Base-by-base conservation (phyloP, 192 early-diverging fungal species). In the Phycomyces blakesleeanus region DNA sequence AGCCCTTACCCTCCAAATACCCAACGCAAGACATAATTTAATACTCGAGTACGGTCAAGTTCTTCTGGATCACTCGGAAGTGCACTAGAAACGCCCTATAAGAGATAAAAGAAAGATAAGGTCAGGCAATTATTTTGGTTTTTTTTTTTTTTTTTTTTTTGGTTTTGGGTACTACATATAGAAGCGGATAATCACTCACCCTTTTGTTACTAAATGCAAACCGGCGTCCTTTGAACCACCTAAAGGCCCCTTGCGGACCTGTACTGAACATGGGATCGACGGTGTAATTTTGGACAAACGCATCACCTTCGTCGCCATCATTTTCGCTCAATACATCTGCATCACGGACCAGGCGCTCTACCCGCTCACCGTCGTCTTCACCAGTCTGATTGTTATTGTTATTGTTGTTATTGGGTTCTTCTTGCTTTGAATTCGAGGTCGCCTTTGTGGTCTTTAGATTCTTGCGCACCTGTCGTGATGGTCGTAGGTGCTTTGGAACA, bases 21-120 rank as follows among this genome's bases (percentile, higher is more conserved):
- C 72, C 72, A 74, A 5, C 66, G 56, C 7, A 74, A 20, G 14
- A 74, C 59, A 65, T 64, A 74, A 41, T 61, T 50, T 24, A 67
- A 55, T 15, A 74, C 59, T 22, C 67, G 61, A 14, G 59, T 29
- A 24, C 72, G 49, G 52, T 74, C 72, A 21, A 69, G 22, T 29
- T 74, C 72, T 12, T 40, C 34, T 40, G 64, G 55, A 58, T 74
- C 72, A 14, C 59, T 59, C 0, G 72, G 72, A 37, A 74, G 42
- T 7, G 29, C 2, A 34, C 29, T 34, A 7, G 29, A 15, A 71
- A 11, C 0, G 14, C 2, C 29, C 27, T 14, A 26, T 29, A n/a
- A n/a, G n/a, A n/a, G n/a, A n/a, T n/a, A n/a, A n/a, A n/a, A n/a
- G n/a, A n/a, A n/a, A 29, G 6, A 16, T n/a, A 0, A 29, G 14